A percentile compares a stretch with the other conserved stretches of the same genome.
phyloP scores from a whole-genome alignment of 495 filamentous ascomycete genomes.

The Apodospora peruviana region DNA sequence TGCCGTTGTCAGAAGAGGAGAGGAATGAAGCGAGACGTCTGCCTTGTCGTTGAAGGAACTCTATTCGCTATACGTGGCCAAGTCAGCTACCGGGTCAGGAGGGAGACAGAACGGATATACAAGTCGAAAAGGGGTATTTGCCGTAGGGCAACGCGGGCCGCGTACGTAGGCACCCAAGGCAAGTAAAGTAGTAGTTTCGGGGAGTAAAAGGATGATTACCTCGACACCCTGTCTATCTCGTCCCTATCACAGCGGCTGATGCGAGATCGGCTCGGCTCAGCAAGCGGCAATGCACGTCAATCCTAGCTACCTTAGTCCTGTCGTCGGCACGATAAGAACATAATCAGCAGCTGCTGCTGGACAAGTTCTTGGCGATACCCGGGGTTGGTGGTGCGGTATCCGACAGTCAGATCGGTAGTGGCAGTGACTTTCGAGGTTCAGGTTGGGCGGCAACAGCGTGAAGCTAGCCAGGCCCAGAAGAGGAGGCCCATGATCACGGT shows the following conservation, averaged over 20 bases:
- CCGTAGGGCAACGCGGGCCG: background rate
- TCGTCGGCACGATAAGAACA: no score
- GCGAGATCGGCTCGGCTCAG: background rate
- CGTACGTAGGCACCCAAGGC: background rate
- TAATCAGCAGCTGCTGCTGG: no score
- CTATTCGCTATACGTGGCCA: background rate
- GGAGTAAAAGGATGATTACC: no score
- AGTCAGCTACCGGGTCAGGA: background rate
- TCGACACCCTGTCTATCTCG: no score
- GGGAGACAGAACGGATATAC: background rate
- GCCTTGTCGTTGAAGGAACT: background rate
- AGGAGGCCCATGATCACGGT: no score
- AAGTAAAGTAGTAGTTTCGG: background rate
- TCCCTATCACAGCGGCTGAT: background rate
- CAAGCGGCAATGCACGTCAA: background rate
- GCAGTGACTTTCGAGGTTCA: no score
- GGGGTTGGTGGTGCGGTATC: background rate
- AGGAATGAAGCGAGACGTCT: background rate
- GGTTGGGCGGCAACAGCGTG: no score
- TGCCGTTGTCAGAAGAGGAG: background rate
- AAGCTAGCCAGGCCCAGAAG: no score
- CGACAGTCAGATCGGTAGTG: no score
- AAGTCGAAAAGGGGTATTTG: background rate
- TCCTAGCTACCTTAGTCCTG: background rate
- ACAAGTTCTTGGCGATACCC: background rate